Percentiles rank a stretch among this genome's conserved stretches.
These are phyloP conservation scores for Ulota crispa DNA, from an alignment of 225 moss, liverwort and hornwort species.

Conservation along the genomic window DNA sequence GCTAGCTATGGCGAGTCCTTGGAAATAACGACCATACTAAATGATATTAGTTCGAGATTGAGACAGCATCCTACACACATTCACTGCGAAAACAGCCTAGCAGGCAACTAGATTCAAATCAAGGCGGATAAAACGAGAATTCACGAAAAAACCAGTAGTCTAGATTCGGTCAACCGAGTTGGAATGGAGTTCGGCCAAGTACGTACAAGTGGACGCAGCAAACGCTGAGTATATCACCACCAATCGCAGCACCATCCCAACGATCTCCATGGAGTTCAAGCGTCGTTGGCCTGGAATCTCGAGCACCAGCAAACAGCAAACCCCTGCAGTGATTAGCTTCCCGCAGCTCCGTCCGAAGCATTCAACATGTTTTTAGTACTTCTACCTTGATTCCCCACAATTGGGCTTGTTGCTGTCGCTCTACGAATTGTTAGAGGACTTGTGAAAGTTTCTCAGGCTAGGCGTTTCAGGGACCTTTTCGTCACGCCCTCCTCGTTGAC, in stretches of 20 bases:
- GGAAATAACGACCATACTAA: neutral
- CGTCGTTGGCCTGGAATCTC: neutral
- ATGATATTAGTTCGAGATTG: neutral
- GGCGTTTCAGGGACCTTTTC: neutral
- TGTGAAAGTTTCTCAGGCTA: neutral
- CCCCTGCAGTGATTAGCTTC: neutral
- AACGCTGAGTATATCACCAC: neutral
- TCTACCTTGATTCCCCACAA: neutral
- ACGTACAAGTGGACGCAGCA: neutral
- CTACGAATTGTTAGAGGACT: neutral
- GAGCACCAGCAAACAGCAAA: neutral
- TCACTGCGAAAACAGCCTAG: neutral
- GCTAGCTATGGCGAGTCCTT: neutral
- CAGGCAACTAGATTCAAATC: neutral
- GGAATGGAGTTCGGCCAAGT: neutral
- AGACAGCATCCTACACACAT: neutral
- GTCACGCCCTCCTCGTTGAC: neutral
- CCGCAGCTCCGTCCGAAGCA: neutral
- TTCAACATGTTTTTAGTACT: neutral
- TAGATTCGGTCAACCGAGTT: neutral
- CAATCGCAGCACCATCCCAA: conserved; percentile 1
- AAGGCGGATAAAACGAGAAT: neutral
- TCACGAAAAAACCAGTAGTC: neutral
- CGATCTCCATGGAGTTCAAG: conserved; percentile 12
- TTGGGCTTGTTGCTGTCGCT: neutral